Percentiles rank a stretch among this genome's conserved stretches.
phyloP scores from a whole-genome alignment of 306 rosid genomes.

The Vigna radiata region DNA sequence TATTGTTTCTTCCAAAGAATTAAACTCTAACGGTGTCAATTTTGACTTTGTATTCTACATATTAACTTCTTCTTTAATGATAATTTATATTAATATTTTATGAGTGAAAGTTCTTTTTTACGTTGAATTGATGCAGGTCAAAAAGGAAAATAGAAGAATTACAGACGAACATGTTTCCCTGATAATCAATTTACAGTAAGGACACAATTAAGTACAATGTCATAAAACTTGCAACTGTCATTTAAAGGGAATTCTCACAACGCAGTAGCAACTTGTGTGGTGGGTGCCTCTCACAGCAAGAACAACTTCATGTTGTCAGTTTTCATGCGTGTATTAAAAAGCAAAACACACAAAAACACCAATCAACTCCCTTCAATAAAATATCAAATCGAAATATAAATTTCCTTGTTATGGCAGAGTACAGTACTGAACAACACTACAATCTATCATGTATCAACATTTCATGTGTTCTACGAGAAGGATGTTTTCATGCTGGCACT shows the following conservation, averaged over 20 bases:
- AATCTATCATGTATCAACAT: conserved; percentile 25
- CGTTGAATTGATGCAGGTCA: too few relatives aligned
- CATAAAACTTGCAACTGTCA: conserved; percentile 5
- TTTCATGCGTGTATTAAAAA: conserved; percentile 41
- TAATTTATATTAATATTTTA: too few relatives aligned
- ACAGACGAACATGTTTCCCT: not conserved
- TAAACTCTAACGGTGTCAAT: too few relatives aligned
- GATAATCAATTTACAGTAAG: not conserved
- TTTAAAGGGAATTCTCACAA: not conserved
- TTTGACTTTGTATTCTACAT: too few relatives aligned
- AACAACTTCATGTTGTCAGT: conserved; percentile 38
- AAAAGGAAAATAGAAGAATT: too few relatives aligned
- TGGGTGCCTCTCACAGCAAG: conserved; percentile 18
- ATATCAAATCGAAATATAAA: not conserved
- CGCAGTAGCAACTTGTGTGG: not conserved
- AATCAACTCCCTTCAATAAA: conserved; percentile 25
- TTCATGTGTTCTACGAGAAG: conserved; percentile 50
- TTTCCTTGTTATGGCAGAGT: conserved; percentile 27
- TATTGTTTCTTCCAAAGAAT: too few relatives aligned
- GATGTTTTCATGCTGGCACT: conserved; percentile 56
- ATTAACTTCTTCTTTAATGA: too few relatives aligned
- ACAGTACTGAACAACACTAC: conserved; percentile 39
- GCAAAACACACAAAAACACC: conserved; percentile 48
- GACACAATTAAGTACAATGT: conserved; percentile 4
- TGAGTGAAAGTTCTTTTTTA: too few relatives aligned